Evolutionary conservation across 2,329 filamentous ascomycete genomes (phyloP), one percentile per base, ranked within the genome.

Genomic region (Colletotrichum tamarilloi): DNA sequence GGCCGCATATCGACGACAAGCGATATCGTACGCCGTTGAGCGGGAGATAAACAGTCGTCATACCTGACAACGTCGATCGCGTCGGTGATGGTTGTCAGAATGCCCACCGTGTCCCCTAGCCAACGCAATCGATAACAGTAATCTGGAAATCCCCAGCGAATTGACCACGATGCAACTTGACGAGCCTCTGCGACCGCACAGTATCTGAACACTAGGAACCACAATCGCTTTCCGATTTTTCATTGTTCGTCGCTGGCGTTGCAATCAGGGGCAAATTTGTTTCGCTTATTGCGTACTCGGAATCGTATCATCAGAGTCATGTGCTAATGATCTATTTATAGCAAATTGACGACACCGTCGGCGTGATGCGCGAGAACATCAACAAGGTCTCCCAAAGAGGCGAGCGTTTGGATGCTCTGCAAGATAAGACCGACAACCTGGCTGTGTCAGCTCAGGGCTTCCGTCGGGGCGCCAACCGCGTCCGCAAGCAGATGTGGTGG

Each of bases 401-500:
- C 82, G 94, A 95, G 81, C 91, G 92, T 78, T 90, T 98, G 75
- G 94, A 98, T 83, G 92, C 92, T 62, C 91, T 98, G 75, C 94
- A 97, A 86, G 93, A 97, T 84, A 97, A 98, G 90, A 98, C 94
- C 77, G 92, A 98, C 87, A 97, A 97, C 85, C 90, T 99, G 77
- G 95, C 95, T 74, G 91, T 93, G 76, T 98, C 95, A 46, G 96
- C 97, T 73, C 95, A 98, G 84, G 95, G 95, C 75, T 99, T 99
- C 91, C 94, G 95, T 80, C 93, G 95, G 77, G 96, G 97, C 76
- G 97, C 97, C 85, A 99, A 98, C 88, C 90, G 95, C 79, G 96
- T 99, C 78, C 92, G 97, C 84, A 96, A 95, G 89, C 92, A 97
- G 85, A 98, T 98, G 96, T 98, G 96, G 96, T 98, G 95, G 96